Conservation (phyloP, 139 green algal genomes). For the Deuterostichococcus epilithicus region DNA sequence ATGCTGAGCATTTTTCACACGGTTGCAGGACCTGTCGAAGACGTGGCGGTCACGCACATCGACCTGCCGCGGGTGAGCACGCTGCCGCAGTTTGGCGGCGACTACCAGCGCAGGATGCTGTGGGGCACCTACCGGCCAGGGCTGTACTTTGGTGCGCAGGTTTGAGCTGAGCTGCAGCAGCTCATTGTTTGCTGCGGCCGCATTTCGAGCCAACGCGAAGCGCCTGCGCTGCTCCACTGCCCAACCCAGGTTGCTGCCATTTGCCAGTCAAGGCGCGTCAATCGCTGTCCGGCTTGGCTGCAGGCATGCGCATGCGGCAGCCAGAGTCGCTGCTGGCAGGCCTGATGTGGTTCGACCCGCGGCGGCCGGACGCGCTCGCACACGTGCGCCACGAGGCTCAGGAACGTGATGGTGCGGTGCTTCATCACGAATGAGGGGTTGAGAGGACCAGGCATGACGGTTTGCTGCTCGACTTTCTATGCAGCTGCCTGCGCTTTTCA, state of each 20-base stretch:
- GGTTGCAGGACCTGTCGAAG: not conserved
- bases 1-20: not conserved
- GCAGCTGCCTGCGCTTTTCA: too few relatives aligned
- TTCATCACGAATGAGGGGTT: not conserved
- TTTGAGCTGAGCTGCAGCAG: not conserved
- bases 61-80: constrained; percentile 9
- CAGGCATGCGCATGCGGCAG: constrained; percentile 62
- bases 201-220: not conserved
- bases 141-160: constrained; percentile 75
- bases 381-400: constrained; percentile 62
- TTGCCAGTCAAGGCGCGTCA: too few relatives aligned
- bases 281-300: not conserved
- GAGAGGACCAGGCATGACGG: not conserved
- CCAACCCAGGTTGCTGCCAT: too few relatives aligned
- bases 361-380: constrained; percentile 18
- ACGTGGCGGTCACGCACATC: constrained; percentile 3
- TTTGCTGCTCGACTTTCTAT: not conserved
- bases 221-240: too few relatives aligned
- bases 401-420: constrained; percentile 33
- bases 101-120: constrained; percentile 51
- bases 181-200: not conserved
- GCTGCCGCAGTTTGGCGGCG: constrained; percentile 40
- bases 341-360: constrained; percentile 80
- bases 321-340: constrained; percentile 65
- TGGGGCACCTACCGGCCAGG: constrained; percentile 91